These are phyloP conservation scores for Podaxis mareebaensis DNA, from an alignment of 768 basidiomycete genomes.

Conservation along the genomic window DNA sequence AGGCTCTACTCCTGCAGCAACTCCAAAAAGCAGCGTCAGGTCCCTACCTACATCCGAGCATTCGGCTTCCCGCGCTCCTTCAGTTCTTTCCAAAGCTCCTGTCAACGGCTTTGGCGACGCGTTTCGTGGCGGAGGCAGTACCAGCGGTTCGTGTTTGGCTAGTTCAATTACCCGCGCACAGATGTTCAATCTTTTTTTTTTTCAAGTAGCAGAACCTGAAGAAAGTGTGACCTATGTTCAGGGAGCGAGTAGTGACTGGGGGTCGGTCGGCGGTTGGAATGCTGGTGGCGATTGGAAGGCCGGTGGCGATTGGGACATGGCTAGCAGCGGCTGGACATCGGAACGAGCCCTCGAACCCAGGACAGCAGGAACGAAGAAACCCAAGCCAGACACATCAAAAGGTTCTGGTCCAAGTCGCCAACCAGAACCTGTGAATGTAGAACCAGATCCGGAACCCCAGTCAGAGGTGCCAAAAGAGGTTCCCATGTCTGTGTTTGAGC, in stretches of 20 bases:
- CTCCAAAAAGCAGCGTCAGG: background rate
- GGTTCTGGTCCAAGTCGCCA: background rate
- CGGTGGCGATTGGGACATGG: background rate
- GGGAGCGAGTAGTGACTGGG: background rate
- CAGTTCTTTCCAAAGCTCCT: background rate
- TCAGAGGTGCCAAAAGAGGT: background rate
- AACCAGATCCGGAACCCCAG: background rate
- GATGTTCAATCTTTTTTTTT: background rate
- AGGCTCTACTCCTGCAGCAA: background rate
- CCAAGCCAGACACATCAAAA: background rate
- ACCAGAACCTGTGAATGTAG: background rate
- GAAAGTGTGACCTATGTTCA: background rate
- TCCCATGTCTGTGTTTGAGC: conserved; percentile 1
- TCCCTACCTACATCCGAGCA: background rate
- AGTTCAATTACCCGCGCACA: background rate
- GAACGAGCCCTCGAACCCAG: background rate
- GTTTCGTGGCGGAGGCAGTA: background rate
- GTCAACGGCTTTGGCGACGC: background rate
- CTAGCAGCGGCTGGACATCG: background rate
- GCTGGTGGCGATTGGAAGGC: background rate
- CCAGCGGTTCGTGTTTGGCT: background rate
- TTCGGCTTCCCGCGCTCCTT: background rate
- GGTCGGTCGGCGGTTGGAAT: no score
- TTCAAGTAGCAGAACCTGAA: background rate
- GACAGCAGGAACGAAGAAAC: background rate